Conservation (phyloP, 2,329 filamentous ascomycete genomes). For the Cladosporium velox region DNA sequence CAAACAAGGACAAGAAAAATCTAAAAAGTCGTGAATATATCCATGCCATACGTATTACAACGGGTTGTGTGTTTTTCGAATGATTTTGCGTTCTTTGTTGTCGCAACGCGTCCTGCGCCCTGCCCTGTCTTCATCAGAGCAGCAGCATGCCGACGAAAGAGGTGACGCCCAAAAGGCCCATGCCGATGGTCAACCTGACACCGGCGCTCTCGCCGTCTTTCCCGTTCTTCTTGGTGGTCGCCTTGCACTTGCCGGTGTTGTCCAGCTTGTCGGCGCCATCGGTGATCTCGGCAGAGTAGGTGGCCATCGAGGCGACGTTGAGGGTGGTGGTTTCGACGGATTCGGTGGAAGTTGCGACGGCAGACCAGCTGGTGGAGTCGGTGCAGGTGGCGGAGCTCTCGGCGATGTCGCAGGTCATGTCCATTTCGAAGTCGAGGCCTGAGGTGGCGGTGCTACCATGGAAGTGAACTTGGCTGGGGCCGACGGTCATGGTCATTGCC, state of each 20-base stretch:
- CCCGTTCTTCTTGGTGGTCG: background rate
- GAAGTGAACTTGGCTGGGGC: conserved; percentile 19
- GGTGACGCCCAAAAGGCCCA: conserved; percentile 16
- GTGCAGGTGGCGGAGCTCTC: conserved; percentile 16
- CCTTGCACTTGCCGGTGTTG: conserved; percentile 12
- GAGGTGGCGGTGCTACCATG: conserved; percentile 11
- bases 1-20: background rate
- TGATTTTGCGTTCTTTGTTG: background rate
- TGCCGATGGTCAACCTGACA: conserved; percentile 17
- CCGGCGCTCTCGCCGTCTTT: conserved; percentile 6
- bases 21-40: conserved; percentile 17
- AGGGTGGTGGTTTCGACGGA: conserved; percentile 11
- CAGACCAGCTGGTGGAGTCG: conserved; percentile 21
- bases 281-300: conserved; percentile 14
- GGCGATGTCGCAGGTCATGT: conserved; percentile 19
- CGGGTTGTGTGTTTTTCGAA: conserved; percentile 1
- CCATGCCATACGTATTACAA: conserved; percentile 19
- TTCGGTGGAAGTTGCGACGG: conserved; percentile 14
- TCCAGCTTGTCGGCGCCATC: conserved; percentile 16
- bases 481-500: conserved; percentile 19
- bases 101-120: conserved; percentile 1
- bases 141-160: conserved; percentile 22
- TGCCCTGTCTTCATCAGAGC: conserved; percentile 1
- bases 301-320: conserved; percentile 12
- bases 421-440: conserved; percentile 19